Conservation (phyloP, 805 yeast species). For the Candida golubevii region DNA sequence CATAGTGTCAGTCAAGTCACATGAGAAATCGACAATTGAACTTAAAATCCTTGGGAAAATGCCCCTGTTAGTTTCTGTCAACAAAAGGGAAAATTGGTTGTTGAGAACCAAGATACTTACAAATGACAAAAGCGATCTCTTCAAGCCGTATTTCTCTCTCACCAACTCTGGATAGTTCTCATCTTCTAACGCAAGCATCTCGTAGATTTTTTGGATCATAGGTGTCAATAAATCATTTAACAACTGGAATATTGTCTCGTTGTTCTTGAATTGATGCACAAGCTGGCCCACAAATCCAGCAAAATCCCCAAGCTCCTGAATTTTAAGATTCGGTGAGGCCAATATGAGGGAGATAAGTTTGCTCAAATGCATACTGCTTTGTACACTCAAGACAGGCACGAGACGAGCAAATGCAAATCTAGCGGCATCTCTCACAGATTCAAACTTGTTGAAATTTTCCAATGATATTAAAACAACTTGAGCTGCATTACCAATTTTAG, state of each 20-base stretch:
- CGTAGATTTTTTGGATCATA: conserved; percentile 60
- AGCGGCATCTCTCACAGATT: conserved; percentile 75
- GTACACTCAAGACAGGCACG: conserved; percentile 62
- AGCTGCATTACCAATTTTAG: conserved; percentile 57
- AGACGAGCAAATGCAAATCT: conserved; percentile 85
- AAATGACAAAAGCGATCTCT: conserved; percentile 66
- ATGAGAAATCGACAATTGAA: conserved; percentile 61
- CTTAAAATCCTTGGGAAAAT: conserved; percentile 58
- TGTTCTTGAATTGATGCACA: conserved; percentile 67
- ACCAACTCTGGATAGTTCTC: conserved; percentile 53
- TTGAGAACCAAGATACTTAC: conserved; percentile 69
- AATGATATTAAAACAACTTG: conserved; percentile 81
- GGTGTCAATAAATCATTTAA: conserved; percentile 72
- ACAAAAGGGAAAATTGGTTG: conserved; percentile 71
- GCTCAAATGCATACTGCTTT: conserved; percentile 47
- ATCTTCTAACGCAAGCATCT: conserved; percentile 37
- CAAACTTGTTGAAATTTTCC: conserved; percentile 64
- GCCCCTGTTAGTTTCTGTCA: conserved; percentile 62
- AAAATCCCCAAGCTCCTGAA: conserved; percentile 73
- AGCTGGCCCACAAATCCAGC: conserved; percentile 84
- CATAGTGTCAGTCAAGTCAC: conserved; percentile 57
- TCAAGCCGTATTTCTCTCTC: conserved; percentile 62
- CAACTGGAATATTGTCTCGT: conserved; percentile 66
- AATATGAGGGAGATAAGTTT: conserved; percentile 64
- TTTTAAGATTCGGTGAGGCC: conserved; percentile 50